Evolutionary conservation across 495 filamentous ascomycete species (phyloP).

Genomic region (Aspergillus conjunctus): DNA sequence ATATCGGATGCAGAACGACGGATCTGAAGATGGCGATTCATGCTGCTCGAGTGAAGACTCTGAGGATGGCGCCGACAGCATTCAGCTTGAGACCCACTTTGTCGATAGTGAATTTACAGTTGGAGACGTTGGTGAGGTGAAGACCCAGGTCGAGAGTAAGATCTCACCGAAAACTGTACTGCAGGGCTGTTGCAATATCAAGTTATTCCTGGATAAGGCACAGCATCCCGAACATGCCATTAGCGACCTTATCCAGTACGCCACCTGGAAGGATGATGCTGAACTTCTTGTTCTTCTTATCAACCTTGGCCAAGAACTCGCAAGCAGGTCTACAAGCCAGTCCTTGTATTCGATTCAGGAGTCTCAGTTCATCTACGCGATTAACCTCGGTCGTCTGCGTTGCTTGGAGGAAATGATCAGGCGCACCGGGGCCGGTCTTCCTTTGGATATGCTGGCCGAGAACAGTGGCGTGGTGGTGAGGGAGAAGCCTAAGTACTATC

Average conservation of each 20-base stretch:
- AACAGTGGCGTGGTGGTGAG: slow-evolving; percentile 55
- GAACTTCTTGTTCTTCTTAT: slow-evolving; percentile 48
- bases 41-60: slow-evolving; percentile 3
- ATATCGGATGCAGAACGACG: slow-evolving; percentile 50
- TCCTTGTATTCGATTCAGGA: slow-evolving; percentile 25
- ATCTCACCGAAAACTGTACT: slow-evolving; percentile 53
- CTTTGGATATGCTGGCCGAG: slow-evolving; percentile 62
- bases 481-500: slow-evolving; percentile 67
- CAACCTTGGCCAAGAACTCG: slow-evolving; percentile 37
- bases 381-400: slow-evolving; percentile 43
- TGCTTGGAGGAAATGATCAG: slow-evolving; percentile 55
- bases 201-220: slow-evolving; percentile 36
- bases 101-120: slow-evolving; percentile 67
- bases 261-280: slow-evolving; percentile 20
- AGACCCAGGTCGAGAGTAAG: slow-evolving; percentile 61
- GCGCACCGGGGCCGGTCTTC: slow-evolving; percentile 61
- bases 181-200: slow-evolving; percentile 28
- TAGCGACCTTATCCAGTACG: slow-evolving; percentile 19
- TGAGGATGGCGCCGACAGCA: slow-evolving; percentile 47
- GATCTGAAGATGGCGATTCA: slow-evolving; percentile 26
- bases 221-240: background rate
- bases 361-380: slow-evolving; percentile 40
- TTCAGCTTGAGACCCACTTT: slow-evolving; percentile 44
- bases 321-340: slow-evolving; percentile 21
- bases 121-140: slow-evolving; percentile 67